phyloP scores from a whole-genome alignment of 192 early-diverging fungal species.

The Oehlia diaphana region DNA sequence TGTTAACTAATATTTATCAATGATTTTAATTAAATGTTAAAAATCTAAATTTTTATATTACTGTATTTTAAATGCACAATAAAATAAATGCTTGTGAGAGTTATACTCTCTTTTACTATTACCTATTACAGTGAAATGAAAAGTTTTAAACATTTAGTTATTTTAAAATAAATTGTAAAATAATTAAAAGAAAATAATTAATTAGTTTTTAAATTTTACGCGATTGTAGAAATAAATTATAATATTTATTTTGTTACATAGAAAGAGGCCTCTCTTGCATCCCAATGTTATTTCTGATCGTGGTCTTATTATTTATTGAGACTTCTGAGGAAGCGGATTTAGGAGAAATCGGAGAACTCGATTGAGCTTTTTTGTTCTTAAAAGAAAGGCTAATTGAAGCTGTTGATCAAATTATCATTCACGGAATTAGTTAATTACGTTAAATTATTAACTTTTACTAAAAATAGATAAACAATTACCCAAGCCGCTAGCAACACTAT shows the following conservation, averaged over 20 bases:
- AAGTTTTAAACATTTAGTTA: neutral
- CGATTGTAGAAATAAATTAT: too few species aligned
- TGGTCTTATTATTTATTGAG: neutral
- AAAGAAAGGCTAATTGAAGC: constrained; percentile 22
- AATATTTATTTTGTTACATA: neutral
- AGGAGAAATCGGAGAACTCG: neutral
- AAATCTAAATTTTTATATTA: neutral
- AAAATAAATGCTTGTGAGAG: neutral
- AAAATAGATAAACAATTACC: constrained; percentile 3
- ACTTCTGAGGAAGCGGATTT: neutral
- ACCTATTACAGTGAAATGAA: neutral
- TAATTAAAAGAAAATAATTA: neutral
- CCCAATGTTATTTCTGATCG: neutral
- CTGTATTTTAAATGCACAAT: neutral
- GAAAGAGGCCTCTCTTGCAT: constrained; percentile 14
- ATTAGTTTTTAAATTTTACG: neutral
- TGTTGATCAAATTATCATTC: neutral
- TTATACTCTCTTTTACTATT: neutral
- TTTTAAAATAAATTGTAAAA: neutral
- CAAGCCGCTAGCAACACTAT: constrained; percentile 6
- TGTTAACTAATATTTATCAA: neutral
- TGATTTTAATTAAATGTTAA: neutral
- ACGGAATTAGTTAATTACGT: neutral
- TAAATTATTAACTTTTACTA: neutral
- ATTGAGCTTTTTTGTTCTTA: constrained; percentile 20